Evolutionary conservation across 805 yeast species (phyloP).

Genomic region (Kazachstania viticola): DNA sequence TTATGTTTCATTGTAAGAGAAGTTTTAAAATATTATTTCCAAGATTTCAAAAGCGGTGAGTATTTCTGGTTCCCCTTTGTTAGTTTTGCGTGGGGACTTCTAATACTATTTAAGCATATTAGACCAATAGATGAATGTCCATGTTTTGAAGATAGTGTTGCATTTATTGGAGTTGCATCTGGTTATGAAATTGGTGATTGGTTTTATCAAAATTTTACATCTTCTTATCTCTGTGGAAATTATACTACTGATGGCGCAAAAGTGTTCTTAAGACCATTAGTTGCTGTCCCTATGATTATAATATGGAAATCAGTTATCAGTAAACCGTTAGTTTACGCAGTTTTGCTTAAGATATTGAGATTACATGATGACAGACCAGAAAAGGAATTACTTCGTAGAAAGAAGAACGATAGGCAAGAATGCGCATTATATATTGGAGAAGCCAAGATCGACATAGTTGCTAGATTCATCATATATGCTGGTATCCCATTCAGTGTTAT

Average conservation of each 20-base stretch:
- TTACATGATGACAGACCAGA: conserved; percentile 16
- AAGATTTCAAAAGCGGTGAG: conserved; percentile 14
- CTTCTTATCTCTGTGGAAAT: conserved; percentile 3
- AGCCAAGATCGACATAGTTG: conserved; percentile 66
- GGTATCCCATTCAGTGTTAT: conserved; percentile 59
- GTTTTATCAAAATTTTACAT: conserved; percentile 25
- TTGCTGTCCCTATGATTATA: conserved; percentile 55
- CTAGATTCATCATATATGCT: conserved; percentile 67
- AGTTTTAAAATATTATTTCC: conserved; percentile 35
- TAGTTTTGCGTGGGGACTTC: conserved; percentile 32
- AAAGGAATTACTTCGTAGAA: conserved; percentile 14
- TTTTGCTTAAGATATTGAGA: conserved; percentile 25
- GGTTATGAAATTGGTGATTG: conserved; percentile 65
- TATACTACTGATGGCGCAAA: conserved; percentile 21
- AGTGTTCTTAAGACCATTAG: conserved; percentile 37
- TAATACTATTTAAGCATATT: conserved; percentile 58
- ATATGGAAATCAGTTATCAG: conserved; percentile 60
- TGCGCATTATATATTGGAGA: conserved; percentile 45
- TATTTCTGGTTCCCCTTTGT: conserved; percentile 27
- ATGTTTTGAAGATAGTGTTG: conserved; percentile 90
- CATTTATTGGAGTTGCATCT: conserved; percentile 77
- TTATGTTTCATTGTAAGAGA: conserved; percentile 37
- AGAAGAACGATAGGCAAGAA: conserved; percentile 19
- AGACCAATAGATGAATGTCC: conserved; percentile 94
- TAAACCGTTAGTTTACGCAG: conserved; percentile 49